A percentile compares a stretch with the other conserved stretches of the same genome.
Evolutionary conservation across 139 green algal species (phyloP).

Genomic region (Micractinium conductrix): DNA sequence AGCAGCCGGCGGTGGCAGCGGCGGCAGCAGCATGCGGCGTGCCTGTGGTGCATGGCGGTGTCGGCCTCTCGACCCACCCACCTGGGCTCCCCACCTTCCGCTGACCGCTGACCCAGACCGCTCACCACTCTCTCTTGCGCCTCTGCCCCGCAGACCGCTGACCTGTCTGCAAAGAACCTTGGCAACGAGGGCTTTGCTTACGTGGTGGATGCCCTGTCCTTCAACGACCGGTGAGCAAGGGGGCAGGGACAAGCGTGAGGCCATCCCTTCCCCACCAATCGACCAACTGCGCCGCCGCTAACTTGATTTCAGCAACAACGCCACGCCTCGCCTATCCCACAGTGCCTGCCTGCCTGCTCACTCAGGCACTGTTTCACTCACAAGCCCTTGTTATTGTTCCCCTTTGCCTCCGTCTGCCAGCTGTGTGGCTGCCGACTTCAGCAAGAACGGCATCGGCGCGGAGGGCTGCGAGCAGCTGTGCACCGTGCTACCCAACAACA

Average conservation of each 20-base stretch:
- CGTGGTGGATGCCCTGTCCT: conserved; percentile 88
- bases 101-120: no score
- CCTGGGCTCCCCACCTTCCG: no score
- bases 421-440: conserved; percentile 82
- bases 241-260: no score
- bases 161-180: conserved; percentile 90
- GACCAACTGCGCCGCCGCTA: no score
- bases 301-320: no score
- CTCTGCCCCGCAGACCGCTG: conserved; percentile 46
- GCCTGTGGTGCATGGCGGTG: no score
- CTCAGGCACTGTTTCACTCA: neutral
- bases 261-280: no score
- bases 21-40: no score
- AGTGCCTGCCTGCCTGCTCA: neutral
- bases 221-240: conserved; percentile 82
- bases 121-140: neutral
- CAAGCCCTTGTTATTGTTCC: neutral
- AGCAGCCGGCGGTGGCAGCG: no score
- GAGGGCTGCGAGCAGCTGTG: conserved; percentile 72
- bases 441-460: conserved; percentile 90
- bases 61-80: no score
- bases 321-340: neutral
- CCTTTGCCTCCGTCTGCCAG: conserved; percentile 13
- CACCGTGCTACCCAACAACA: conserved; percentile 69
- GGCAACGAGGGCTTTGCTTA: conserved; percentile 90